These are phyloP conservation scores for Vaccinium macrocarpon DNA, from an alignment of 148 eudicot species.

Conservation along the genomic window DNA sequence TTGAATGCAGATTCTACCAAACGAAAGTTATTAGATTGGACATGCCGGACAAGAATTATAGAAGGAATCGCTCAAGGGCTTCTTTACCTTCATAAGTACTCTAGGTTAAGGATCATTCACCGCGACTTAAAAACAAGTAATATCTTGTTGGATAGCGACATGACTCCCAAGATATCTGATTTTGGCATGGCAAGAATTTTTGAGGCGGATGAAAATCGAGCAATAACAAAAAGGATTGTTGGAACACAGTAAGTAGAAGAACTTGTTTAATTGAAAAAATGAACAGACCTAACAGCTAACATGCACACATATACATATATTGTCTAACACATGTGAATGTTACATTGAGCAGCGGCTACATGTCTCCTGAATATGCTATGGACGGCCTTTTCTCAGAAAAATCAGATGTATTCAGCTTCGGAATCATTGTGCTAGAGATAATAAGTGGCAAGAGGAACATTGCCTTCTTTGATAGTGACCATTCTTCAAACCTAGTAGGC, in stretches of 20 bases:
- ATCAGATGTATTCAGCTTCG: slow-evolving; percentile 12
- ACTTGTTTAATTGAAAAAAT: neutral
- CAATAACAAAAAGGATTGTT: slow-evolving; percentile 3
- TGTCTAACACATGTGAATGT: neutral
- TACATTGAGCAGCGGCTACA: neutral
- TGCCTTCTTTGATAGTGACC: neutral
- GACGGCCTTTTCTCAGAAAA: slow-evolving; percentile 11
- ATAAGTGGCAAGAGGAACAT: slow-evolving; percentile 6
- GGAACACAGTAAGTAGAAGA: slow-evolving; percentile 11
- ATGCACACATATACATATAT: neutral
- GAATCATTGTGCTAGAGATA: slow-evolving; percentile 3
- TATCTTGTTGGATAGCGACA: neutral
- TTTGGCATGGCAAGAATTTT: slow-evolving; percentile 14
- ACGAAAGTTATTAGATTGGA: slow-evolving; percentile 2
- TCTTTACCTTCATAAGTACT: slow-evolving; percentile 15
- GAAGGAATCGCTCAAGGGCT: slow-evolving; percentile 13
- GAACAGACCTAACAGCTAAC: neutral
- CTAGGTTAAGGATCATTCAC: slow-evolving; percentile 3
- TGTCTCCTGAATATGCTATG: slow-evolving; percentile 14
- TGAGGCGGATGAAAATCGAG: neutral
- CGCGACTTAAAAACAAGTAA: slow-evolving; percentile 13
- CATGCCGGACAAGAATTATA: neutral
- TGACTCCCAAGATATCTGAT: slow-evolving; percentile 15
- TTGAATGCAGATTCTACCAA: neutral
- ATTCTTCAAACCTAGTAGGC: neutral